Evolutionary conservation across 495 filamentous ascomycete species (phyloP), one percentile per base, ranked within the genome.

Genomic region (Sabuloglossum arenarium): DNA sequence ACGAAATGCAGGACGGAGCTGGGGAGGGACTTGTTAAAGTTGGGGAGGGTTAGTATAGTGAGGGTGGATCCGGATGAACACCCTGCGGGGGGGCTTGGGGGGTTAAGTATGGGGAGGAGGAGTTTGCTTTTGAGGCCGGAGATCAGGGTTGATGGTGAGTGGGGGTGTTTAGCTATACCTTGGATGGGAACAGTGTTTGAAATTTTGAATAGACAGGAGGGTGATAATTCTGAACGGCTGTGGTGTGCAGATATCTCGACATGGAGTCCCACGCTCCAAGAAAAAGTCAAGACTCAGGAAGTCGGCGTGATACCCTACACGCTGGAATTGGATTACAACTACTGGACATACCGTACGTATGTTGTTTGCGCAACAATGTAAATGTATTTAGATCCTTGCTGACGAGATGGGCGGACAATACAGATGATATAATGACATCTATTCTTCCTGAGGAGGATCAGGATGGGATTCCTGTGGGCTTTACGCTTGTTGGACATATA

Each of bases 401-500:
- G 39, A 43, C 19, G 34, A 37, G 21, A 23, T 19, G n/a, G 16
- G 39, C 16, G 39, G 19, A 21, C 56, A 55, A 56, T 51, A 3
- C 54, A 90, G 87, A 80, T 56, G 88, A 97, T 61, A 82, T 97
- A 28, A 85, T 96, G 64, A 67, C 63, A 19, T 74, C 87, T 4
- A 78, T 96, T 51, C 71, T 96, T 0, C 88, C 89, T 0, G 70
- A 79, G 55, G 74, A 79, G 31, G 68, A 79, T 8, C 71, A 82
- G 63, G 76, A 78, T 24, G 88, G 94, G 32, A 72, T 91, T 9
- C 93, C 91, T n/a, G 73, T 76, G 32, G 87, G 88, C 25, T 97
- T 90, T 72, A 84, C 81, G 45, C 77, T 80, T 54, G 85, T 86
- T 37, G 91, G 91, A 43, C 93, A 99, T 61, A 79, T 99, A 47